Percentiles rank a stretch among this genome's conserved stretches.
Conservation (phyloP, 441 rosid genomes). For the Raphanus hybrid region DNA sequence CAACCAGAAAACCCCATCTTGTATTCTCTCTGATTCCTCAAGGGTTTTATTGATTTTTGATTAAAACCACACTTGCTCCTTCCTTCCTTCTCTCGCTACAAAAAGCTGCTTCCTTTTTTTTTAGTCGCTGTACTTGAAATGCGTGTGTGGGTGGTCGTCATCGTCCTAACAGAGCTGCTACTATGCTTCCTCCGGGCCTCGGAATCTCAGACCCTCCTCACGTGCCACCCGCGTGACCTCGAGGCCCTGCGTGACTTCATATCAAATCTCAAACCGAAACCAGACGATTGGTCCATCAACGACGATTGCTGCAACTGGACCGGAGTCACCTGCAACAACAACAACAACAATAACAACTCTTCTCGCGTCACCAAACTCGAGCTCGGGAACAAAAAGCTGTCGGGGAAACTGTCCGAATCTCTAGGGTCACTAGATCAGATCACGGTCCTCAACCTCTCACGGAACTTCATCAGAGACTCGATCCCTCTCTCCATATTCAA, state of each 20-base stretch:
- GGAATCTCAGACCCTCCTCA: slow-evolving; percentile 45
- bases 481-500: slow-evolving; percentile 59
- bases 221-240: slow-evolving; percentile 61
- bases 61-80: neutral
- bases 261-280: slow-evolving; percentile 44
- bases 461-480: slow-evolving; percentile 50
- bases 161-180: slow-evolving; percentile 41
- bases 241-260: slow-evolving; percentile 55
- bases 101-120: slow-evolving; percentile 8
- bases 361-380: slow-evolving; percentile 55
- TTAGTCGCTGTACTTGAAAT: slow-evolving; percentile 34
- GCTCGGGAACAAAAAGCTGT: slow-evolving; percentile 47
- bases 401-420: slow-evolving; percentile 48
- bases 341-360: too few relatives aligned
- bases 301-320: slow-evolving; percentile 67
- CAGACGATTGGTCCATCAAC: slow-evolving; percentile 48
- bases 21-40: slow-evolving; percentile 23
- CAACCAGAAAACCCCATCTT: slow-evolving; percentile 28
- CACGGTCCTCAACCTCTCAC: slow-evolving; percentile 49
- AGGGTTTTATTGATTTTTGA: slow-evolving; percentile 33
- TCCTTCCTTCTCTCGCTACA: slow-evolving; percentile 7
- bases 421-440: slow-evolving; percentile 41
- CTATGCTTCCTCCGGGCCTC: slow-evolving; percentile 43
- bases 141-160: slow-evolving; percentile 48
- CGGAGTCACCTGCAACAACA: slow-evolving; percentile 57